phyloP scores from a whole-genome alignment of 2,329 filamentous ascomycete genomes.

The Thielaviopsis cerberus region DNA sequence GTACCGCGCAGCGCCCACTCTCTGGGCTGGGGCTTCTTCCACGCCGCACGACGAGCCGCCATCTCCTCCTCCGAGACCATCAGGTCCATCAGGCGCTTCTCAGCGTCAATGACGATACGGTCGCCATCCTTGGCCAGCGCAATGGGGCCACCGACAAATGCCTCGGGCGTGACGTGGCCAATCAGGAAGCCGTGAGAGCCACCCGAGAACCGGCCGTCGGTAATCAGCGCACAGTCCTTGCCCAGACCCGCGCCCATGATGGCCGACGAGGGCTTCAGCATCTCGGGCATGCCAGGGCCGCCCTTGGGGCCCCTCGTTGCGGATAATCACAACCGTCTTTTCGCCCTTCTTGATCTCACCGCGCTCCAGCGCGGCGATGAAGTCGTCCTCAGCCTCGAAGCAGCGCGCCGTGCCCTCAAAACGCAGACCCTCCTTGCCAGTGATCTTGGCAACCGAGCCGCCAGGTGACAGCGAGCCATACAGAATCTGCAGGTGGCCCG shows the following conservation, averaged over 20 bases:
- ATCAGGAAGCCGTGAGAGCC: constrained; percentile 76
- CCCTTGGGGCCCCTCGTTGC: constrained; percentile 89
- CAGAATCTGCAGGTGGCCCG: constrained; percentile 77
- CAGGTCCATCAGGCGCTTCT: constrained; percentile 50
- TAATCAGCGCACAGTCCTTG: constrained; percentile 55
- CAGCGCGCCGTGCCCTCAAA: constrained; percentile 69
- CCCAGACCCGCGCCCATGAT: constrained; percentile 81
- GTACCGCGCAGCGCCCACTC: constrained; percentile 41
- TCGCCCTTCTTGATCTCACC: constrained; percentile 68
- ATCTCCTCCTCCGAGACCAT: constrained; percentile 49
- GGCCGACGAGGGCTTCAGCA: constrained; percentile 78
- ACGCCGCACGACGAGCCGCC: constrained; percentile 34
- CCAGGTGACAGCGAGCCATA: constrained; percentile 69
- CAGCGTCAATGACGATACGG: constrained; percentile 63
- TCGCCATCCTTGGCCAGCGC: constrained; percentile 69
- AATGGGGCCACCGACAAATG: constrained; percentile 69
- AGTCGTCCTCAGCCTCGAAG: constrained; percentile 67
- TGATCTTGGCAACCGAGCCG: constrained; percentile 83
- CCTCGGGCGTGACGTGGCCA: constrained; percentile 74
- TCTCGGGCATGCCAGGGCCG: constrained; percentile 87
- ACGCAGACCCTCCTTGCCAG: constrained; percentile 72
- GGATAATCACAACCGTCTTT: constrained; percentile 78
- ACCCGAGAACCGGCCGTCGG: constrained; percentile 60
- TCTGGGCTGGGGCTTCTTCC: constrained; percentile 38
- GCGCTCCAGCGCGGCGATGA: constrained; percentile 58